phyloP scores from a whole-genome alignment of 805 yeast species.

The Saccharomycopsis microspora region DNA sequence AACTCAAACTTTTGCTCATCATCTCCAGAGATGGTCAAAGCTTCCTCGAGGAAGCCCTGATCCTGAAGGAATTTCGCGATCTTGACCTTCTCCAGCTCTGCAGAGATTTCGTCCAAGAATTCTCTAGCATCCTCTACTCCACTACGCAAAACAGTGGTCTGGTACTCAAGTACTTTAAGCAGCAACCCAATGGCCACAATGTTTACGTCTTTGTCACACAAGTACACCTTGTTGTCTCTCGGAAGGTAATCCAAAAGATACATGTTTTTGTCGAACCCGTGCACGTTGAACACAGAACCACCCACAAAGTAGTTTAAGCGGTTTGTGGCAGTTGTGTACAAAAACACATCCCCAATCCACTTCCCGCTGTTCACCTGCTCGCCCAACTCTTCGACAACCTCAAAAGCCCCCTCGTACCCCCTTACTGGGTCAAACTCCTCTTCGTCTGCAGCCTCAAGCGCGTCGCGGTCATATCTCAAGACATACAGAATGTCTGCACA shows the following conservation, averaged over 20 bases:
- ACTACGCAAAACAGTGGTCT: slow-evolving; percentile 90
- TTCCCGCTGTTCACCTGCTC: slow-evolving; percentile 81
- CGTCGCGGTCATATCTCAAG: slow-evolving; percentile 58
- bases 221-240: slow-evolving; percentile 79
- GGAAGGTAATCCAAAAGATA: slow-evolving; percentile 84
- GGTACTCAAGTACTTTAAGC: slow-evolving; percentile 83
- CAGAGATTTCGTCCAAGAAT: slow-evolving; percentile 39
- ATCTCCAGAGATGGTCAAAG: slow-evolving; percentile 75
- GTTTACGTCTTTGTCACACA: slow-evolving; percentile 83
- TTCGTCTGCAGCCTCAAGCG: slow-evolving; percentile 37
- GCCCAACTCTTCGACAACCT: slow-evolving; percentile 68
- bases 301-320: slow-evolving; percentile 93
- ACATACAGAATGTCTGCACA: slow-evolving; percentile 68
- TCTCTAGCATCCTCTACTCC: slow-evolving; percentile 77
- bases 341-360: slow-evolving; percentile 96
- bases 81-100: slow-evolving; percentile 54
- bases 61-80: slow-evolving; percentile 90
- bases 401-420: slow-evolving; percentile 81
- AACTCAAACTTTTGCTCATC: slow-evolving; percentile 86
- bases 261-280: slow-evolving; percentile 83
- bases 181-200: slow-evolving; percentile 75
- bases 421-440: slow-evolving; percentile 29
- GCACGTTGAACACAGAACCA: slow-evolving; percentile 81
- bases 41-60: slow-evolving; percentile 79
- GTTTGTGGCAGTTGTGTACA: slow-evolving; percentile 78